A percentile compares a stretch with the other conserved stretches of the same genome.
Evolutionary conservation across 805 yeast species (phyloP).

Genomic region (Metschnikowia baotianmanensis): DNA sequence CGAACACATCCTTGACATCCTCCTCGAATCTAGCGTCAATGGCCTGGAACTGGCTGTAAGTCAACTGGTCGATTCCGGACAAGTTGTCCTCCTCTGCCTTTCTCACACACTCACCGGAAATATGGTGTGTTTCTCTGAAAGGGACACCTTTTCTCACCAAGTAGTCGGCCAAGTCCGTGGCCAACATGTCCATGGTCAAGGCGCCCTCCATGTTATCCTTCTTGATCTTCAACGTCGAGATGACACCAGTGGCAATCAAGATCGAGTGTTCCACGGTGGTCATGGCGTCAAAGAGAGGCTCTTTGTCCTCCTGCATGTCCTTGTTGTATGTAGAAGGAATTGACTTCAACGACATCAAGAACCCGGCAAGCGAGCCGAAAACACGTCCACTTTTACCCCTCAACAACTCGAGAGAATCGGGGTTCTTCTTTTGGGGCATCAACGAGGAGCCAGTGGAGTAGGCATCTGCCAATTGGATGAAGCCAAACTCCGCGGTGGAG

Average conservation of each 20-base stretch:
- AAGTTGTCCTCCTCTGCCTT: constrained; percentile 75
- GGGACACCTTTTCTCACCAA: constrained; percentile 98
- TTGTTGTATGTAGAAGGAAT: constrained; percentile 97
- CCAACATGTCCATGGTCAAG: constrained; percentile 97
- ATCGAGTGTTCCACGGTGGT: constrained; percentile 91
- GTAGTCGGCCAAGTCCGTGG: constrained; percentile 97
- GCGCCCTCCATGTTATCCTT: constrained; percentile 79
- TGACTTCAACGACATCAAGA: constrained; percentile 94
- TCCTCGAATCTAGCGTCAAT: constrained; percentile 78
- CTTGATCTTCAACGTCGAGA: constrained; percentile 78
- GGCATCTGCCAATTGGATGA: constrained; percentile 90
- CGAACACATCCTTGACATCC: constrained; percentile 82
- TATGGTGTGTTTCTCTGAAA: constrained; percentile 98
- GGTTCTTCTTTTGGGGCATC: constrained; percentile 99
- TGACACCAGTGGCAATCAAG: constrained; percentile 92
- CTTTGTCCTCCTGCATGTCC: constrained; percentile 99
- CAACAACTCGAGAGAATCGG: constrained; percentile 90
- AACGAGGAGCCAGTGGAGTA: constrained; percentile 97
- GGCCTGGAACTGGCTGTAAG: constrained; percentile 69
- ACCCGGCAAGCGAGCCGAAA: constrained; percentile 92
- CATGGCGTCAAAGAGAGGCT: constrained; percentile 91
- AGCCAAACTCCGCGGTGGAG: constrained; percentile 97
- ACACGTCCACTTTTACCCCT: constrained; percentile 98
- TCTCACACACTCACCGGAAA: constrained; percentile 96
- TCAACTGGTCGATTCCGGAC: constrained; percentile 82